phyloP scores from a whole-genome alignment of 306 rosid genomes.

The Quercus cerris region DNA sequence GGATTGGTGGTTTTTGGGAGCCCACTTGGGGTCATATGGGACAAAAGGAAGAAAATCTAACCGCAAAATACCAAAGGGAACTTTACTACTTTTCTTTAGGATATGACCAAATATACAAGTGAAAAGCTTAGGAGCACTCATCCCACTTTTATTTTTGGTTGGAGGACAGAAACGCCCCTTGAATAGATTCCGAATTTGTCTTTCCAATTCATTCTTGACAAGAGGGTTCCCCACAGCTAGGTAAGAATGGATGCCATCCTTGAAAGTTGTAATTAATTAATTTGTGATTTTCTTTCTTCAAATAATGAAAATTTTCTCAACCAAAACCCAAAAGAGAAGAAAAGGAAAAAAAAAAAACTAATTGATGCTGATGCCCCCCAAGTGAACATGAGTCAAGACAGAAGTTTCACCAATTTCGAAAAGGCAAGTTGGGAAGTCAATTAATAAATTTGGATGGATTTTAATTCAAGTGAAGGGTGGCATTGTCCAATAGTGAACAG shows the following conservation, averaged over 20 bases:
- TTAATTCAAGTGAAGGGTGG: background rate
- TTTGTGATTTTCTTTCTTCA: too few relatives aligned
- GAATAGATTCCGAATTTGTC: background rate
- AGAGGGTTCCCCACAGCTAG: background rate
- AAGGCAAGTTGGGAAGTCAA: constrained; percentile 38
- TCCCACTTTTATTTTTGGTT: background rate
- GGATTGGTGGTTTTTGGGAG: constrained; percentile 12
- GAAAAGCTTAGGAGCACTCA: background rate
- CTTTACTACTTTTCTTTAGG: constrained; percentile 34
- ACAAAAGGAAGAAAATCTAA: constrained; percentile 35
- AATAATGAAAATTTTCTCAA: too few relatives aligned
- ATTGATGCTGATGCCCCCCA: background rate
- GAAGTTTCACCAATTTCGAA: constrained; percentile 18
- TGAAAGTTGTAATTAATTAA: too few relatives aligned
- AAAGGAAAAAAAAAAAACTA: too few relatives aligned
- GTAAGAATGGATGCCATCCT: too few relatives aligned
- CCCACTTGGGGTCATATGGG: constrained; percentile 36
- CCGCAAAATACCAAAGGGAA: constrained; percentile 37
- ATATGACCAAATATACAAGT: constrained; percentile 30
- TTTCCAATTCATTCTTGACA: background rate
- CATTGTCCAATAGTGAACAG: background rate
- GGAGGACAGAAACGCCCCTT: constrained; percentile 18
- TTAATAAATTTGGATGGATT: background rate
- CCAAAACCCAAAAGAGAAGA: too few relatives aligned
- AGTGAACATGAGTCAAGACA: constrained; percentile 1